These are phyloP conservation scores for Aspergillus sp. DNA, from an alignment of 2,329 filamentous ascomycete species.

Conservation along the genomic window DNA sequence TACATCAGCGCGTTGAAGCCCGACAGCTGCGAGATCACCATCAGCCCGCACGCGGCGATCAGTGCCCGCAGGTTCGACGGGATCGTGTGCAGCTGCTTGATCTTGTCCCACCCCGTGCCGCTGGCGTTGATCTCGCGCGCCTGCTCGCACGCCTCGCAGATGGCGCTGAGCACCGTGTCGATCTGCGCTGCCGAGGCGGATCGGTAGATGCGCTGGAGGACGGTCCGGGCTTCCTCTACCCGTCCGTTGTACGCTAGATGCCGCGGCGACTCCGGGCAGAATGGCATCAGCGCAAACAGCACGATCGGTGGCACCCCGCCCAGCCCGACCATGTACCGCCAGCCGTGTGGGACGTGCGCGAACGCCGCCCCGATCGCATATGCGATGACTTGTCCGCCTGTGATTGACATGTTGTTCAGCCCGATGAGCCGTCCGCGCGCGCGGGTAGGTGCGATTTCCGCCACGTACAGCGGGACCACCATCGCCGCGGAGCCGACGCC, in stretches of 20 bases:
- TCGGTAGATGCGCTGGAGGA: constrained; percentile 30
- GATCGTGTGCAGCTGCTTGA: constrained; percentile 49
- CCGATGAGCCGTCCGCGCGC: constrained; percentile 41
- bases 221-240: constrained; percentile 29
- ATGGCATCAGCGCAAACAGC: constrained; percentile 44
- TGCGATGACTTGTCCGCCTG: constrained; percentile 42
- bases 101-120: constrained; percentile 42
- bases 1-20: constrained; percentile 51
- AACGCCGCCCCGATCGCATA: constrained; percentile 46
- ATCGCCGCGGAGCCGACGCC: constrained; percentile 52
- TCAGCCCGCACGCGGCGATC: constrained; percentile 50
- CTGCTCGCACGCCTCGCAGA: constrained; percentile 42
- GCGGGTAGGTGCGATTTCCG: constrained; percentile 51
- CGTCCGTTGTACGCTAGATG: constrained; percentile 21
- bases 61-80: constrained; percentile 38
- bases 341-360: constrained; percentile 42
- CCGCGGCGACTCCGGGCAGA: constrained; percentile 39
- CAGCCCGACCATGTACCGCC: constrained; percentile 52
- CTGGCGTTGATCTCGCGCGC: constrained; percentile 40
- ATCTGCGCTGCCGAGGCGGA: constrained; percentile 42
- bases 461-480: constrained; percentile 50
- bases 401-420: constrained; percentile 49
- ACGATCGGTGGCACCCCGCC: constrained; percentile 50
- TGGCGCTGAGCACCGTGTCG: constrained; percentile 44
- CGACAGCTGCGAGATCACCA: constrained; percentile 51